Base-by-base conservation (phyloP, 257 asterid genomes). In the Solanum habrochaites region DNA sequence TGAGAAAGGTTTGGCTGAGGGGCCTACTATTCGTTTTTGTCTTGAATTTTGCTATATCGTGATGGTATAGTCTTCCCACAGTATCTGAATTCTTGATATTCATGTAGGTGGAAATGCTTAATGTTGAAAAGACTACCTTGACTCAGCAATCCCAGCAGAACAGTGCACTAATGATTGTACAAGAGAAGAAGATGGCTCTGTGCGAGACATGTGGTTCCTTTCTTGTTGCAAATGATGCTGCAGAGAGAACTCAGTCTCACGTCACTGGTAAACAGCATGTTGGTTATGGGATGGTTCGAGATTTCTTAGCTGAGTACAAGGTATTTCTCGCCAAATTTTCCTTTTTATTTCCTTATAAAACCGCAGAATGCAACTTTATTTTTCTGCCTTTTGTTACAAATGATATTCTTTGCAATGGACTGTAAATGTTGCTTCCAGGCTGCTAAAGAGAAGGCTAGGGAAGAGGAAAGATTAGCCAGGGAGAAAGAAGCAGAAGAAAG, bases 141-240 rank as follows among this genome's bases (percentile, higher is more conserved):
- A 95, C 96, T 88, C 98, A 93, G 91, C 96, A 90, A 82, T 94
- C 98, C 7, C 97, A 88, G 86, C 98, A 92, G 83, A 98, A 93
- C 90, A 95, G 94, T 87, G 86, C 94, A 72, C 85, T 94, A 88
- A 88, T 96, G 98, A 92, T 91, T 88, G 99, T 96, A 27, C 99
- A 94, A 93, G 99, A 97, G 93, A 97, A 97, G 88, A 97, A 94
- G 93, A 97, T 97, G 99, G 98, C 98, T 70, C 90, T 97, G 31
- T 97, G 99, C 91, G 99, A 97, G 90, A 94, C 91, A 88, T 97
- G 99, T 90, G 99, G 99, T 88, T 97, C 99, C 37, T 97, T 97
- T 92, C 93, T 97, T 70, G 97, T 96, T 35, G 99, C 98, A 84
- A 97, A 95, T 91, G 99, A 97, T 94, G 99, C 97, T 85, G 96